phyloP scores from a whole-genome alignment of 805 yeast genomes.

The Candida endomychidarum region DNA sequence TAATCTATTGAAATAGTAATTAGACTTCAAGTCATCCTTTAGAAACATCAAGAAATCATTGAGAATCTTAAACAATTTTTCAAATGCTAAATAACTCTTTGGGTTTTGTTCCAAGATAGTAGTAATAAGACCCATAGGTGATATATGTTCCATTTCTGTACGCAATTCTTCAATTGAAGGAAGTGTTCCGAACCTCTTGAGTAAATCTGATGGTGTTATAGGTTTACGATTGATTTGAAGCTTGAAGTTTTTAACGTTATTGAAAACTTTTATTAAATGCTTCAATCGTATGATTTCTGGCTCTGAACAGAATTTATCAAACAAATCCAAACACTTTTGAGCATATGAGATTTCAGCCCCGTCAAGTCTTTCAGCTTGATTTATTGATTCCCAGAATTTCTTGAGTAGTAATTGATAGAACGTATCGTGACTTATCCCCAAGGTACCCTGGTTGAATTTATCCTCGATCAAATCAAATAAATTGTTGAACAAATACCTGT shows the following conservation, averaged over 20 bases:
- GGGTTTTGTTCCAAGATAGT: slow-evolving; percentile 55
- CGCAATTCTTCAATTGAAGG: slow-evolving; percentile 15
- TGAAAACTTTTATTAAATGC: slow-evolving; percentile 38
- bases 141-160: slow-evolving; percentile 13
- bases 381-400: slow-evolving; percentile 36
- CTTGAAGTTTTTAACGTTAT: slow-evolving; percentile 36
- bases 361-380: slow-evolving; percentile 30
- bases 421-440: slow-evolving; percentile 13
- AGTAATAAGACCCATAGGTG: slow-evolving; percentile 39
- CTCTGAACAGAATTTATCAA: slow-evolving; percentile 19
- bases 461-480: slow-evolving; percentile 25
- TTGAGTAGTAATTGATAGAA: slow-evolving; percentile 20
- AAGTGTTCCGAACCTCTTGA: slow-evolving; percentile 24
- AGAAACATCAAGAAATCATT: slow-evolving; percentile 43
- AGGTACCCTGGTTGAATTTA: slow-evolving; percentile 12
- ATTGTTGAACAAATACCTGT: slow-evolving; percentile 28
- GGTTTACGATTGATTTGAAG: slow-evolving; percentile 29
- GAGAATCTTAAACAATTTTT: slow-evolving; percentile 41
- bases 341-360: slow-evolving; percentile 29
- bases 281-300: slow-evolving; percentile 19
- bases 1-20: slow-evolving; percentile 28
- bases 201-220: slow-evolving; percentile 40
- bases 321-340: slow-evolving; percentile 25
- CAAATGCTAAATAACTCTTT: slow-evolving; percentile 46
- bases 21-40: slow-evolving; percentile 17